Base-by-base conservation (phyloP, 1,284 basidiomycete species). In the Cerioporus squamosus region DNA sequence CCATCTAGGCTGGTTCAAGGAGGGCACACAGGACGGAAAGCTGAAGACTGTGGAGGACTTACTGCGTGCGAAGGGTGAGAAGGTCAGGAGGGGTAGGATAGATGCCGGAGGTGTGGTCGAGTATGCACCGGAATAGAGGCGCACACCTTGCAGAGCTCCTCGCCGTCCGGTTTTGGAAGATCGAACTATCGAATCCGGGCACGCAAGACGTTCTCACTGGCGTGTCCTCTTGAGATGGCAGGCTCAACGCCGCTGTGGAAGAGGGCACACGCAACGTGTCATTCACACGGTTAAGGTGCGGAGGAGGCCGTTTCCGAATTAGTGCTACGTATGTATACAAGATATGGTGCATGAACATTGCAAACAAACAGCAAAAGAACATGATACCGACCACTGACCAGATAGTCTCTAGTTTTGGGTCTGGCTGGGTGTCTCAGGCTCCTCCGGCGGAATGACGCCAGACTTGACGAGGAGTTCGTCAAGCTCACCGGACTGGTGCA, bases 401-500 rank as follows among this genome's bases (percentile, higher is more conserved):
- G 15, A 43, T 24, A 20, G 29, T 31, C 14, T 53, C 54, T 59
- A 39, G 17, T 17, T 48, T 46, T 31, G 46, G 23, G 33, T 48
- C 48, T 56, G 51, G 40, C 3, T 36, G 12, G 33, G 3, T 36
- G 50, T 51, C 39, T 61, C 54, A 18, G 57, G 63, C 31, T 63
- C 67, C 26, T 72, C 63, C 12, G 69, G 66, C 31, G 82, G 83
- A 57, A 94, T 84, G 57, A 97, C 76, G 17, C 85, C 79, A 64
- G 89, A 83, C 71, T 91, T 86, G 69, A 87, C 83, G 18, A 98
- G 80, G 18, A 98, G 79, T 38, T 85, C 82, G 72, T 97, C 95
- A 18, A 99, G 82, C 76, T 98, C 95, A 56, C 97, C 97, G 5
- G 88, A 92, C 78, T 97, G 94, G 75, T 98, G 97, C 97, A 98